A percentile compares a stretch with the other conserved stretches of the same genome.
Evolutionary conservation across 1,284 basidiomycete species (phyloP).

Genomic region (Calocybe gambosa): DNA sequence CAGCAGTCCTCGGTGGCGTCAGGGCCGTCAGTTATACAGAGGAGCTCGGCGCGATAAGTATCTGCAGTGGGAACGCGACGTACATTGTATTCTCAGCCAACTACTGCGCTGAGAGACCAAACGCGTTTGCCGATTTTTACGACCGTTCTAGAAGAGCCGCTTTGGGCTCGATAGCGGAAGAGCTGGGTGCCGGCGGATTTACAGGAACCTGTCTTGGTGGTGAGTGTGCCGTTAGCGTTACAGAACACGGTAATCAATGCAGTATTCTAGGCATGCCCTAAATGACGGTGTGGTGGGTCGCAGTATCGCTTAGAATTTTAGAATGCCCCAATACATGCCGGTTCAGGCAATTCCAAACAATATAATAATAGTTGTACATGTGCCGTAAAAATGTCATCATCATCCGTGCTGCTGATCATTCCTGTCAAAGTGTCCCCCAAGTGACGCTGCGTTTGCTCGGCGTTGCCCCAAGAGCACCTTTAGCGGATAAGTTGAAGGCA

Average conservation of each 20-base stretch:
- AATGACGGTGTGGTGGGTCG: too few relatives aligned
- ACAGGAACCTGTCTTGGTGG: slow-evolving; percentile 1
- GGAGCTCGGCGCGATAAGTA: slow-evolving; percentile 4
- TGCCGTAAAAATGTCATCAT: too few relatives aligned
- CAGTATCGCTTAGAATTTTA: too few relatives aligned
- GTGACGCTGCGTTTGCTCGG: too few relatives aligned
- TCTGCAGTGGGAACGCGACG: slow-evolving; percentile 8
- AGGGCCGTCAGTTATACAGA: slow-evolving; percentile 2
- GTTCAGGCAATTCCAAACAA: background rate
- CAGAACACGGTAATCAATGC: too few relatives aligned
- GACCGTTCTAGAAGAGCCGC: background rate
- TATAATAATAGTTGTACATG: background rate
- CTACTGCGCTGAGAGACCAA: slow-evolving; percentile 6
- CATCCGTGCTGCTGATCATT: too few relatives aligned
- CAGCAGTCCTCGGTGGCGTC: background rate
- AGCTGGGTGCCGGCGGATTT: slow-evolving; percentile 6
- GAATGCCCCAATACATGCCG: too few relatives aligned
- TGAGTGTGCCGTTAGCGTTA: background rate
- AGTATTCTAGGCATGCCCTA: too few relatives aligned
- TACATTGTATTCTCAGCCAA: slow-evolving; percentile 1
- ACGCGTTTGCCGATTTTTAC: background rate
- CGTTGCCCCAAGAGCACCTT: too few relatives aligned
- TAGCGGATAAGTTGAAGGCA: too few relatives aligned
- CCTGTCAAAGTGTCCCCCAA: too few relatives aligned
- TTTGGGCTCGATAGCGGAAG: background rate